Percentiles rank a stretch among this genome's conserved stretches.
phyloP scores from a whole-genome alignment of 225 moss, liverwort and hornwort genomes.

The Sphagnum contortum region DNA sequence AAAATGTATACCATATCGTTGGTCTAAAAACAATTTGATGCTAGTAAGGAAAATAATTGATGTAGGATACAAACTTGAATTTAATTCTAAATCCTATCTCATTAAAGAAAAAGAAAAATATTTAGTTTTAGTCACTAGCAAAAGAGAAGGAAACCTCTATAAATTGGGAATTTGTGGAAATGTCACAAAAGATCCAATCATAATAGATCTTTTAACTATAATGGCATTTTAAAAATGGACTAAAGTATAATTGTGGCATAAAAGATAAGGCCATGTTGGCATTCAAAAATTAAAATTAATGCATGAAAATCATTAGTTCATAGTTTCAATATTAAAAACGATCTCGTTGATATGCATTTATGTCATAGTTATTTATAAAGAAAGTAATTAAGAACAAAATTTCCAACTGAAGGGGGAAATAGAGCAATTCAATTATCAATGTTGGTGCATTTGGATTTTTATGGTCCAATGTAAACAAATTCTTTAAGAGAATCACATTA shows the following conservation, averaged over 20 bases:
- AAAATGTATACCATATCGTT: slow-evolving; percentile 1
- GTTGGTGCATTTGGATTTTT: background rate
- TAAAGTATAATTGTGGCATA: no score
- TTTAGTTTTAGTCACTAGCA: background rate
- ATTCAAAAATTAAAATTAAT: slow-evolving; percentile 2
- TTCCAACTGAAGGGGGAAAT: background rate
- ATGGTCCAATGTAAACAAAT: background rate
- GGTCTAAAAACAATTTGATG: background rate
- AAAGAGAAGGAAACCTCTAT: slow-evolving; percentile 3
- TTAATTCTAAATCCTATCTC: background rate
- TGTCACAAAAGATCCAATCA: background rate
- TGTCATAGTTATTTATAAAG: background rate
- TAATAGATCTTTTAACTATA: background rate
- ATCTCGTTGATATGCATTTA: background rate
- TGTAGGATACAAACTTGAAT: slow-evolving; percentile 2
- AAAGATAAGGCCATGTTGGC: background rate
- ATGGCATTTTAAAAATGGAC: no score
- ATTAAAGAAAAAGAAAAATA: background rate
- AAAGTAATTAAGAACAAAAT: background rate
- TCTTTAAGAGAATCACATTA: background rate
- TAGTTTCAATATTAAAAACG: background rate
- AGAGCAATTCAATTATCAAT: slow-evolving; percentile 1
- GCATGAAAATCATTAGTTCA: background rate
- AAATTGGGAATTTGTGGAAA: slow-evolving; percentile 3
- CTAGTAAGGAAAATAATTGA: slow-evolving; percentile 4